These are phyloP conservation scores for Akanthomyces dipterigenus DNA, from an alignment of 2,329 filamentous ascomycete genomes.

Conservation along the genomic window DNA sequence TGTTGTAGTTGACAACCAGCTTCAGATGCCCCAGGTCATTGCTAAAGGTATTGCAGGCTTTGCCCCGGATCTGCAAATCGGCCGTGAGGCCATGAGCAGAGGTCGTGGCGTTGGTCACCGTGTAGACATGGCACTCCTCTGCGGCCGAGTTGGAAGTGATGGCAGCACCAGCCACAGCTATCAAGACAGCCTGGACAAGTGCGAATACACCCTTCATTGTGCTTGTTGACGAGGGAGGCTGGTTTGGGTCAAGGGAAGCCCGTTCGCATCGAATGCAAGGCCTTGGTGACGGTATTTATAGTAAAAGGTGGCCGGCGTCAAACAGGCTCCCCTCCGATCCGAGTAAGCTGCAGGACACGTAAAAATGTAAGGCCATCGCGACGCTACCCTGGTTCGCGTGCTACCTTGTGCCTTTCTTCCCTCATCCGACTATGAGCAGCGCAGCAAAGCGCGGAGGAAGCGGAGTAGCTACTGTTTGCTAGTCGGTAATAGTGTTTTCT, in stretches of 20 bases:
- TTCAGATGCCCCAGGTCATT: constrained; percentile 22
- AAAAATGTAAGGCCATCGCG: background rate
- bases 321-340: background rate
- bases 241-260: background rate
- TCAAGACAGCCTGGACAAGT: background rate
- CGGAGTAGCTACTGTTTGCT: background rate
- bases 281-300: background rate
- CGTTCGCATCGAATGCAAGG: background rate
- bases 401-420: background rate
- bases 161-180: background rate
- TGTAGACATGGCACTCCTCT: constrained; percentile 54
- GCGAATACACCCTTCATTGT: constrained; percentile 1
- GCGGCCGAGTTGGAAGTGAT: background rate
- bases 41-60: constrained; percentile 20
- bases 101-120: constrained; percentile 48
- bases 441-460: background rate
- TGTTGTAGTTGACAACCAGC: constrained; percentile 61
- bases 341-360: background rate
- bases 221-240: background rate
- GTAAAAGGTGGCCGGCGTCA: background rate
- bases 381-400: background rate
- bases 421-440: background rate
- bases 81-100: constrained; percentile 43
- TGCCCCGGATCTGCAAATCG: constrained; percentile 19
- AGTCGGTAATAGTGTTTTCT: background rate